These are phyloP conservation scores for Rhododendron kiyosumense DNA, from an alignment of 148 eudicot genomes.

Conservation along the genomic window DNA sequence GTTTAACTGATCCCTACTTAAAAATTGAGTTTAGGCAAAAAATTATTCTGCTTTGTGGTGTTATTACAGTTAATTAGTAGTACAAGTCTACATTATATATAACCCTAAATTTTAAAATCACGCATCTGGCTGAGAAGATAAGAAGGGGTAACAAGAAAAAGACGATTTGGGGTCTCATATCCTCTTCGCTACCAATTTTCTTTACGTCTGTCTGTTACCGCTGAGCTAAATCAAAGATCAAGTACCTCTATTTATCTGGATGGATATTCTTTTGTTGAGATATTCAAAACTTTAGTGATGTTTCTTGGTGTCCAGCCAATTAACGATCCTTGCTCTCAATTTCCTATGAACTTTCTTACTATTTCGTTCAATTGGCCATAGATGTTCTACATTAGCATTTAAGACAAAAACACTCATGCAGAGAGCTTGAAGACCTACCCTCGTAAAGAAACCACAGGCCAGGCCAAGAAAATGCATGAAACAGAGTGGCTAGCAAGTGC, in stretches of 20 bases:
- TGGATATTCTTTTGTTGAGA: neutral
- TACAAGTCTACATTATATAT: neutral
- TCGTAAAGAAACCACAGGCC: constrained; percentile 3
- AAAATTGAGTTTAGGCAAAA: neutral
- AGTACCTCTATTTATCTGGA: neutral
- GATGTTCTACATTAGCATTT: neutral
- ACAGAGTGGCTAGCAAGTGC: neutral
- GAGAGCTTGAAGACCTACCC: constrained; percentile 33
- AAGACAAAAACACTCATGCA: constrained; percentile 5
- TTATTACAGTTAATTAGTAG: neutral
- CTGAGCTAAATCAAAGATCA: neutral
- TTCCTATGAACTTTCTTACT: neutral
- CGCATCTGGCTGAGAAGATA: neutral
- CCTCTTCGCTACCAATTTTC: neutral
- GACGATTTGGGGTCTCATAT: neutral
- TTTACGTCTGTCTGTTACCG: neutral
- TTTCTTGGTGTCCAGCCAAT: neutral
- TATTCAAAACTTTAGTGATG: neutral
- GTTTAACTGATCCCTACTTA: neutral
- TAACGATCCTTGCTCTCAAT: neutral
- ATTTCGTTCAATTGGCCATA: neutral
- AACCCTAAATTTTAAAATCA: neutral
- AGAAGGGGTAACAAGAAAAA: neutral
- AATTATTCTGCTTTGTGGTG: neutral
- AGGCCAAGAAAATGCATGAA: neutral